phyloP scores from a whole-genome alignment of 768 basidiomycete genomes.

The Lentinula raphanica region DNA sequence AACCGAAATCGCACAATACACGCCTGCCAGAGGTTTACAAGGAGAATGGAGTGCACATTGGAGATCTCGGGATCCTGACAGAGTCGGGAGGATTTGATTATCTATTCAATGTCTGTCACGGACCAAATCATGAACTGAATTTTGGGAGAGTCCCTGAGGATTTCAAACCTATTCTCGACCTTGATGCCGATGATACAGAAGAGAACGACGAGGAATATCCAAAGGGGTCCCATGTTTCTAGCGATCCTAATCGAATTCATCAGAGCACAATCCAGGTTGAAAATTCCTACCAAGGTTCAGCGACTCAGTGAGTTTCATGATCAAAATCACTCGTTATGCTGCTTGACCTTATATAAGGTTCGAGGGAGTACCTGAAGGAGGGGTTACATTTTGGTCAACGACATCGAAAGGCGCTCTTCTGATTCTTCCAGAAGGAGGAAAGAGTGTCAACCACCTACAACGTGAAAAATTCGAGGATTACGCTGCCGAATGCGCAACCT shows the following conservation, averaged over 20 bases:
- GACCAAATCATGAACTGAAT: not conserved
- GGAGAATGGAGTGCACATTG: not conserved
- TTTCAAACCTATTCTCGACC: not conserved
- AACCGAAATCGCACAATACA: not conserved
- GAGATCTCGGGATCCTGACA: conserved; percentile 2
- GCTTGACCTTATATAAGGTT: not conserved
- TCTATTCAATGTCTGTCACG: conserved; percentile 1
- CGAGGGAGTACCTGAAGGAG: not conserved
- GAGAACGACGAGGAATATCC: not conserved
- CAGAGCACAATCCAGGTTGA: not conserved
- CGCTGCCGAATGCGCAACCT: not conserved
- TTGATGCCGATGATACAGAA: not conserved
- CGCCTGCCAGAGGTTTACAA: not conserved
- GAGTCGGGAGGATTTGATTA: conserved; percentile 1
- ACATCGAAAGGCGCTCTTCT: not conserved
- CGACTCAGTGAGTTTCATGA: not conserved
- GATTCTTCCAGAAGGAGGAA: not conserved
- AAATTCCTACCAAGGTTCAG: too few species aligned
- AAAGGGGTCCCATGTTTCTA: not conserved
- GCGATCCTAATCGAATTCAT: not conserved
- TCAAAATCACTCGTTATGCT: not conserved
- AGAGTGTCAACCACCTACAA: not conserved
- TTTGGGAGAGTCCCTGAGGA: not conserved
- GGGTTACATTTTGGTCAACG: not conserved
- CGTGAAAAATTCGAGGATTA: not conserved